Evolutionary conservation across 2,329 filamentous ascomycete genomes (phyloP).

Genomic region (Claviceps humidiphila): DNA sequence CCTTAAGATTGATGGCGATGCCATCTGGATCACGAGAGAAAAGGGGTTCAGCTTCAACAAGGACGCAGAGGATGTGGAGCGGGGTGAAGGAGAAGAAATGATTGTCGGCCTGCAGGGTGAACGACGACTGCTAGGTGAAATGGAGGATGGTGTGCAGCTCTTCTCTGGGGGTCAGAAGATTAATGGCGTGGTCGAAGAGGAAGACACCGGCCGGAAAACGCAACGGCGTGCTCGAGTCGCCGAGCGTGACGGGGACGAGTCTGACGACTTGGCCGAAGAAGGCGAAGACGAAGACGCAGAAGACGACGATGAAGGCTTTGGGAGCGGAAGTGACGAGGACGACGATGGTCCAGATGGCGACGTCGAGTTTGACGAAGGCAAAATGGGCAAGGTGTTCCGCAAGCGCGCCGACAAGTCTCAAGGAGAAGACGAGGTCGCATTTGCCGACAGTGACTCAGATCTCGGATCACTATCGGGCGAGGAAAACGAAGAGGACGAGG

Average conservation of each 20-base stretch:
- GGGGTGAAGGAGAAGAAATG: conserved; percentile 89
- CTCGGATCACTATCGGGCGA: conserved; percentile 67
- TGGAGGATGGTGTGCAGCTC: conserved; percentile 68
- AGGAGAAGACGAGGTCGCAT: conserved; percentile 62
- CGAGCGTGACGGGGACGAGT: conserved; percentile 47
- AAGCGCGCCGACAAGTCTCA: conserved; percentile 36
- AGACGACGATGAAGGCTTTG: conserved; percentile 31
- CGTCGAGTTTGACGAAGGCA: conserved; percentile 45
- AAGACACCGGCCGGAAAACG: conserved; percentile 48
- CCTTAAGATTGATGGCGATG: conserved; percentile 90
- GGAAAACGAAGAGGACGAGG: conserved; percentile 30
- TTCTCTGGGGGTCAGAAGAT: conserved; percentile 69
- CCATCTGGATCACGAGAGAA: conserved; percentile 71
- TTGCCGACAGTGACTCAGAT: conserved; percentile 95
- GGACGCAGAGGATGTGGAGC: conserved; percentile 53
- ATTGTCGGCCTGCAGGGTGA: conserved; percentile 82
- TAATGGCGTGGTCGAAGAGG: conserved; percentile 36
- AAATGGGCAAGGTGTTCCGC: conserved; percentile 48
- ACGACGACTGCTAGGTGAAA: conserved; percentile 68
- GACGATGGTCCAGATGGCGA: conserved; percentile 35
- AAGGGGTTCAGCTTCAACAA: conserved; percentile 65
- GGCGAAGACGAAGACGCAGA: conserved; percentile 17
- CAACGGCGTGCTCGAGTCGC: conserved; percentile 44
- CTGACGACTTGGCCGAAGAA: conserved; percentile 27
- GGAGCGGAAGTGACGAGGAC: conserved; percentile 38